These are phyloP conservation scores for Russula foetens DNA, from an alignment of 768 basidiomycete genomes.

Conservation along the genomic window DNA sequence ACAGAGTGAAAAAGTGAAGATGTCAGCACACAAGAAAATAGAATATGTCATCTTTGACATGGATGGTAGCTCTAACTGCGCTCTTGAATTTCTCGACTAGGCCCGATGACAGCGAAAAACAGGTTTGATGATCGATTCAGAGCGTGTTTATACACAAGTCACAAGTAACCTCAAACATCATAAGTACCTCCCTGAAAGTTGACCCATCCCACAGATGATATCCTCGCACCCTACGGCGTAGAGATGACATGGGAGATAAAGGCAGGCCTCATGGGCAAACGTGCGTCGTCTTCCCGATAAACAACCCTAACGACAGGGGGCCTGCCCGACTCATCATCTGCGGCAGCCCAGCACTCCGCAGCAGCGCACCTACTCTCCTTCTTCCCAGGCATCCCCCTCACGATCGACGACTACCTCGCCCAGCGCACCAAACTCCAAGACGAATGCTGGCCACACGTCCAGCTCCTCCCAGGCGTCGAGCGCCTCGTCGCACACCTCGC, in stretches of 20 bases:
- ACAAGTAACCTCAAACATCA: slow-evolving; percentile 48
- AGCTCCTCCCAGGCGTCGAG: slow-evolving; percentile 63
- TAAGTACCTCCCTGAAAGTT: neutral
- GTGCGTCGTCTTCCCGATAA: slow-evolving; percentile 31
- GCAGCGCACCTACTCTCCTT: slow-evolving; percentile 63
- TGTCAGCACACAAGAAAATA: neutral
- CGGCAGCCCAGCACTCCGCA: slow-evolving; percentile 54
- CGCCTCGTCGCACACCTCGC: slow-evolving; percentile 67
- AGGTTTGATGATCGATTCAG: slow-evolving; percentile 75
- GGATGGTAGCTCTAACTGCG: slow-evolving; percentile 24
- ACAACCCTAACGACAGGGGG: neutral
- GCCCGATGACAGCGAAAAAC: neutral
- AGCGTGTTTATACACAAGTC: slow-evolving; percentile 66
- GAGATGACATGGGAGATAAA: slow-evolving; percentile 87
- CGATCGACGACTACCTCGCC: slow-evolving; percentile 48
- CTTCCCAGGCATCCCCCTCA: slow-evolving; percentile 66
- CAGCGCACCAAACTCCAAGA: slow-evolving; percentile 55
- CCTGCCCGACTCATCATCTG: neutral
- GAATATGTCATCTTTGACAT: slow-evolving; percentile 31
- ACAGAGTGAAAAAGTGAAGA: neutral
- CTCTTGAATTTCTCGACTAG: neutral
- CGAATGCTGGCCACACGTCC: slow-evolving; percentile 56
- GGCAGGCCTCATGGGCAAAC: slow-evolving; percentile 83
- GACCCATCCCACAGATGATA: slow-evolving; percentile 43
- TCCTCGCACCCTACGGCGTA: slow-evolving; percentile 63